Percentiles rank a stretch among this genome's conserved stretches.
Evolutionary conservation across 129 eudicot species (phyloP).

Genomic region (Escallonia herrerae): DNA sequence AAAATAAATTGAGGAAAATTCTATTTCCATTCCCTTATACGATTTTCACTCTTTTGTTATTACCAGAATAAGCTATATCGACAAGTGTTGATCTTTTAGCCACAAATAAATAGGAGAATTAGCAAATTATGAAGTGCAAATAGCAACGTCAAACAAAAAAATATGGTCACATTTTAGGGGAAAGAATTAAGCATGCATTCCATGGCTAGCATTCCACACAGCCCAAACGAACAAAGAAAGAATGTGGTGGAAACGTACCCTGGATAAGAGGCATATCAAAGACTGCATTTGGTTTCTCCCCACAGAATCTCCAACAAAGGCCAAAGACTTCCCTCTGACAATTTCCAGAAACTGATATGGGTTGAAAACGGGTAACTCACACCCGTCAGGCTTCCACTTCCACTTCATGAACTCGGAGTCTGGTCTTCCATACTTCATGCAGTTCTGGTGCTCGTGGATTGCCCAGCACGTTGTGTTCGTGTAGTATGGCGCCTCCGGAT

Average conservation of each 20-base stretch:
- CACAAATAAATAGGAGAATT: no score
- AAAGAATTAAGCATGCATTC: no score
- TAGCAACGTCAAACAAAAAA: no score
- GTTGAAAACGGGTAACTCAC: conserved; percentile 59
- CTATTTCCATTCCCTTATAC: no score
- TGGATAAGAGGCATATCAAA: conserved; percentile 76
- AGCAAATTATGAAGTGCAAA: no score
- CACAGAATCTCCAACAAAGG: conserved; percentile 86
- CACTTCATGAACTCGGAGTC: conserved; percentile 71
- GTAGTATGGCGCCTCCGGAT: conserved; percentile 73
- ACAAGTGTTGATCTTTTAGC: no score
- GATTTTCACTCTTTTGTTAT: no score
- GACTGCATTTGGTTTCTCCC: conserved; percentile 90
- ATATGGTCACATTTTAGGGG: no score
- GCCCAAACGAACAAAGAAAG: no score
- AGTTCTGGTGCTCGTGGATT: conserved; percentile 83
- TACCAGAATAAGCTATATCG: no score
- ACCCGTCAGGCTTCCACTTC: conserved; percentile 85
- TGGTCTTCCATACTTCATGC: conserved; percentile 78
- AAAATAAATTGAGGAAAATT: no score
- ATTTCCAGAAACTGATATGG: conserved; percentile 68
- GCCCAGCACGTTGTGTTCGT: conserved; percentile 75
- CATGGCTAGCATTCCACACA: no score
- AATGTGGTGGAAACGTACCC: conserved; percentile 31
- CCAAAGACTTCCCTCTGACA: conserved; percentile 64